These are phyloP conservation scores for Hypseocharis bilobata DNA, from an alignment of 441 rosid genomes.

Conservation along the genomic window DNA sequence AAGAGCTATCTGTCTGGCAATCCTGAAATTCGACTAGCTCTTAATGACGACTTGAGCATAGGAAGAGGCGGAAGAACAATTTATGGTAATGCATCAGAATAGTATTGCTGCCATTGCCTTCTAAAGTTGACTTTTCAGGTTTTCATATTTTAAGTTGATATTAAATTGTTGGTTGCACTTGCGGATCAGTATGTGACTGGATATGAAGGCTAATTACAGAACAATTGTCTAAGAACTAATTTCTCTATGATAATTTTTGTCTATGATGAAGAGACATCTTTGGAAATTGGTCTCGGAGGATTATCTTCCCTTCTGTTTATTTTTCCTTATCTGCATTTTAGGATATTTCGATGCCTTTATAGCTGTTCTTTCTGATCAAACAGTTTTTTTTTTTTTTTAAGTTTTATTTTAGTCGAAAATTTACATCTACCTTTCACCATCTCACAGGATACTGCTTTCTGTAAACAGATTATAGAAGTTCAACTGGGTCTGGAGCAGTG, in stretches of 20 bases:
- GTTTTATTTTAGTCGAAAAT: conserved; percentile 6
- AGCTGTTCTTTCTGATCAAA: neutral
- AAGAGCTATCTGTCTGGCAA: conserved; percentile 90
- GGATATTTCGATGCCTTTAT: neutral
- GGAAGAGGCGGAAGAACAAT: conserved; percentile 79
- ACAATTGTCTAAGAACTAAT: neutral
- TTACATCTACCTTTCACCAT: conserved; percentile 3
- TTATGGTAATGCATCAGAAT: conserved; percentile 44
- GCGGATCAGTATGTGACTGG: conserved; percentile 1
- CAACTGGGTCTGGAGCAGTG: conserved; percentile 75
- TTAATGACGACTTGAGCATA: conserved; percentile 75
- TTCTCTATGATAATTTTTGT: neutral
- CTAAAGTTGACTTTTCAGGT: conserved; percentile 5
- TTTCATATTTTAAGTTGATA: neutral
- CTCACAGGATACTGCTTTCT: conserved; percentile 15
- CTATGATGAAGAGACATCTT: conserved; percentile 1
- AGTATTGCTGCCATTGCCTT: neutral
- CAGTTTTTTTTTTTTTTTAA: neutral
- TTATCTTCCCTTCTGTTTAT: neutral
- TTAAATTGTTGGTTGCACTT: conserved; percentile 8
- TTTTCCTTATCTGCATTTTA: neutral
- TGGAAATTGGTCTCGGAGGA: conserved; percentile 2
- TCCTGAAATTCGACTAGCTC: conserved; percentile 91
- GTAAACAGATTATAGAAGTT: conserved; percentile 77
- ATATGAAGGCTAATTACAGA: neutral